Percentiles rank a stretch among this genome's conserved stretches.
phyloP scores from a whole-genome alignment of 169 alveolate species.

The Blepharisma undulans region DNA sequence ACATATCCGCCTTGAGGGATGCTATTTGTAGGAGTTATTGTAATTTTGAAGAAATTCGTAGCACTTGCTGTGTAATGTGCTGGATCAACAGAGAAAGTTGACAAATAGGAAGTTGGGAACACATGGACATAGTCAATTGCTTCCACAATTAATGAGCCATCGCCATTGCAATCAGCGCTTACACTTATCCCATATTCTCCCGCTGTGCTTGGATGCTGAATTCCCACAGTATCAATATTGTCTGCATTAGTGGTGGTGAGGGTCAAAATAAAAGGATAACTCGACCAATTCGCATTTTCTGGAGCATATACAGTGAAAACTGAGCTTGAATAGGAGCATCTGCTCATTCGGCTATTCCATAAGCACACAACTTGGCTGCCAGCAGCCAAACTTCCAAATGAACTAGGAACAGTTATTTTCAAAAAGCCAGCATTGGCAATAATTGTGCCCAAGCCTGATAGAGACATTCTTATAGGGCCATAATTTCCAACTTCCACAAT shows the following conservation, averaged over 20 bases:
- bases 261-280: background rate
- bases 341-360: background rate
- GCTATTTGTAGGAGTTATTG: background rate
- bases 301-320: slow-evolving; percentile 34
- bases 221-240: slow-evolving; percentile 18
- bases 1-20: slow-evolving; percentile 23
- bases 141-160: background rate
- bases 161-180: background rate
- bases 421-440: background rate
- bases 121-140: slow-evolving; percentile 18
- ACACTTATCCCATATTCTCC: background rate
- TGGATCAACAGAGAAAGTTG: slow-evolving; percentile 13
- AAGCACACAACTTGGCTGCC: slow-evolving; percentile 30
- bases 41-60: background rate
- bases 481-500: background rate
- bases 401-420: background rate
- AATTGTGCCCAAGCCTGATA: slow-evolving; percentile 22
- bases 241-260: slow-evolving; percentile 31
- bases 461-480: slow-evolving; percentile 13
- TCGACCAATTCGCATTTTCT: background rate
- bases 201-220: slow-evolving; percentile 8
- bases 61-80: slow-evolving; percentile 1
- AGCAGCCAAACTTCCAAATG: background rate
- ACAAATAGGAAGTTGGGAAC: background rate
- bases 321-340: background rate